Evolutionary conservation across 2,329 filamentous ascomycete species (phyloP).

Genomic region (Ceratocystis cacaofunesta): DNA sequence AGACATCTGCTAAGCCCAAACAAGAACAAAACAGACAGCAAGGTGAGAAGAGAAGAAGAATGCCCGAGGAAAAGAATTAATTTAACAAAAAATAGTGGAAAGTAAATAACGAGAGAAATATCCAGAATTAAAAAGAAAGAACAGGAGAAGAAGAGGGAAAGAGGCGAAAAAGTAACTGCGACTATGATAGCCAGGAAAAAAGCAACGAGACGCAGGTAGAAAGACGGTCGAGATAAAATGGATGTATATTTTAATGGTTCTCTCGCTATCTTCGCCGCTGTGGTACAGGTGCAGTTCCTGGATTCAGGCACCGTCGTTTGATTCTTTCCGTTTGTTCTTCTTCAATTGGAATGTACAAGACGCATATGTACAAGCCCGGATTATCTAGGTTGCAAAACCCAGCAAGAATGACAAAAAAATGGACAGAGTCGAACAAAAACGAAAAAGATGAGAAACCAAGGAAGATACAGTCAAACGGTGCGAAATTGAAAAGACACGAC

Average conservation of each 20-base stretch:
- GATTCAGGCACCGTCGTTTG: background rate
- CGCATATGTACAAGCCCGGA: background rate
- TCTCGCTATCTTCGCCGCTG: no score
- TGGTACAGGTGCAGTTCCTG: background rate
- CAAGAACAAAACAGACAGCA: background rate
- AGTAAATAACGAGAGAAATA: background rate
- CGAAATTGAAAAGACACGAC: no score
- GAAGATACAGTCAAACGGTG: background rate
- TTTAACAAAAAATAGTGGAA: background rate
- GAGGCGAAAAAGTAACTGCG: background rate
- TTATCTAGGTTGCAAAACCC: background rate
- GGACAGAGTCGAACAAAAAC: background rate
- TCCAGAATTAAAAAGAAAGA: background rate
- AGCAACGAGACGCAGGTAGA: background rate
- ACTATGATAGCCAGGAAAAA: background rate
- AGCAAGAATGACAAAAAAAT: background rate
- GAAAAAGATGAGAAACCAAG: background rate
- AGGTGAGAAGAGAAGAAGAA: background rate
- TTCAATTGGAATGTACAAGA: background rate
- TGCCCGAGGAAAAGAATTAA: background rate
- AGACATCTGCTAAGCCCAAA: constrained; percentile 10
- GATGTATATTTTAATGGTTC: background rate
- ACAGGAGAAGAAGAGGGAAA: background rate
- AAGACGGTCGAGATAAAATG: background rate
- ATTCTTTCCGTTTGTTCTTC: background rate